Evolutionary conservation across 495 filamentous ascomycete species (phyloP).

Genomic region (Xylaria scruposa): DNA sequence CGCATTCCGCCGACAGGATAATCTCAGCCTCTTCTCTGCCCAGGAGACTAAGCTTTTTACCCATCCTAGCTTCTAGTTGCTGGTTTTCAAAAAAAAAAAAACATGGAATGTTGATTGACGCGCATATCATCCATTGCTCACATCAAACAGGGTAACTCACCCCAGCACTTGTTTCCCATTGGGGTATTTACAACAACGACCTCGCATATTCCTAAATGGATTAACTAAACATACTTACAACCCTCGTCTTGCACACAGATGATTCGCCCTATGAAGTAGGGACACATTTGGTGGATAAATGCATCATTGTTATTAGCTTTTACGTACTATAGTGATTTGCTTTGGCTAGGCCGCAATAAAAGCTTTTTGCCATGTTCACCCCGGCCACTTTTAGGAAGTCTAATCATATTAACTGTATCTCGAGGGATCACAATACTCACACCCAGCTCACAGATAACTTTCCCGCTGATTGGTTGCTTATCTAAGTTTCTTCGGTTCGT

Average conservation of each 20-base stretch:
- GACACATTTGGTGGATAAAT: background rate
- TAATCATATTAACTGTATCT: background rate
- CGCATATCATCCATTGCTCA: background rate
- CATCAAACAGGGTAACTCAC: background rate
- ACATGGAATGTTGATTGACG: background rate
- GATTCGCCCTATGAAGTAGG: background rate
- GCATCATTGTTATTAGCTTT: background rate
- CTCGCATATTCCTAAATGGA: background rate
- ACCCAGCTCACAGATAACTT: too few species aligned
- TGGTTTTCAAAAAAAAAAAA: too few species aligned
- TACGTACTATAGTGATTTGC: background rate
- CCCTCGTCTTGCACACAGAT: background rate
- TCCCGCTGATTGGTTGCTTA: too few species aligned
- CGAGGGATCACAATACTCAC: too few species aligned
- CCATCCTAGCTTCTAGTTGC: background rate
- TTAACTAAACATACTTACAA: background rate
- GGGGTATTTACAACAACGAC: too few species aligned
- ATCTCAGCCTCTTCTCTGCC: background rate
- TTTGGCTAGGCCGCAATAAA: background rate
- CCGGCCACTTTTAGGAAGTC: background rate
- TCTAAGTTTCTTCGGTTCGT: too few species aligned
- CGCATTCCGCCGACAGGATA: background rate
- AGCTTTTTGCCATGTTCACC: background rate
- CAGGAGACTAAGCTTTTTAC: slow-evolving; percentile 6
- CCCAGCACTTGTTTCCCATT: background rate